These are phyloP conservation scores for Triticum urartu DNA, from an alignment of 176 grass and related monocot species.

Conservation along the genomic window DNA sequence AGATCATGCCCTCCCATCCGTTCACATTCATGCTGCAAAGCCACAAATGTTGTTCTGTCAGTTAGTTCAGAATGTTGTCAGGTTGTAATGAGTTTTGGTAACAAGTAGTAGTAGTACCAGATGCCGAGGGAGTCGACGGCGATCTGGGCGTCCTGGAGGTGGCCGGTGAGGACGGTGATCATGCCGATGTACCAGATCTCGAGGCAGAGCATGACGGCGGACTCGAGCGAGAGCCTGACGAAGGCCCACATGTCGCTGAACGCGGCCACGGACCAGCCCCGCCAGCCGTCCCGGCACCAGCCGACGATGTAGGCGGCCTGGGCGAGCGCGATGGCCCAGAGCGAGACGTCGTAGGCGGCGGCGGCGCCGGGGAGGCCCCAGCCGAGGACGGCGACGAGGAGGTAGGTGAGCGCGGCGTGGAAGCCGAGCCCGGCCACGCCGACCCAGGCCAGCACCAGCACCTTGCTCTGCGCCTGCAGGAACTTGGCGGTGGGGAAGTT, in stretches of 20 bases:
- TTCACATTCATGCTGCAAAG: not conserved
- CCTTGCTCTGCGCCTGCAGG: conserved; percentile 68
- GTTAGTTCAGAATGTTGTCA: too few relatives aligned
- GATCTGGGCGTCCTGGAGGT: conserved; percentile 37
- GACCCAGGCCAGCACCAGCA: conserved; percentile 4
- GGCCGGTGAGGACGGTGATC: conserved; percentile 47
- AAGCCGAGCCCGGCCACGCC: not conserved
- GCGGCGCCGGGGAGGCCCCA: not conserved
- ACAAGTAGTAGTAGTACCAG: not conserved
- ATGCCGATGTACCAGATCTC: conserved; percentile 63
- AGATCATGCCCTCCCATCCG: not conserved
- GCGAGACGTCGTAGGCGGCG: conserved; percentile 27
- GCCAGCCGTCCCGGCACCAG: conserved; percentile 55
- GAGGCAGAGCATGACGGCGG: conserved; percentile 60
- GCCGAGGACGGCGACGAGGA: not conserved
- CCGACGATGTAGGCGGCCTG: conserved; percentile 48
- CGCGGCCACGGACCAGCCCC: conserved; percentile 25
- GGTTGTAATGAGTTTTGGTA: not conserved
- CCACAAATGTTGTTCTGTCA: not conserved
- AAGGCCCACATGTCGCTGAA: conserved; percentile 41
- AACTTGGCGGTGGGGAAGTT: conserved; percentile 63
- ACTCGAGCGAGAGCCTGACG: conserved; percentile 50
- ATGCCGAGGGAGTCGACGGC: conserved; percentile 53
- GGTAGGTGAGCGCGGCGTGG: not conserved
- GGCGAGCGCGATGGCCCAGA: conserved; percentile 32